Base-by-base conservation (phyloP, 371 early-diverging fungal species). In the Circinella minor region DNA sequence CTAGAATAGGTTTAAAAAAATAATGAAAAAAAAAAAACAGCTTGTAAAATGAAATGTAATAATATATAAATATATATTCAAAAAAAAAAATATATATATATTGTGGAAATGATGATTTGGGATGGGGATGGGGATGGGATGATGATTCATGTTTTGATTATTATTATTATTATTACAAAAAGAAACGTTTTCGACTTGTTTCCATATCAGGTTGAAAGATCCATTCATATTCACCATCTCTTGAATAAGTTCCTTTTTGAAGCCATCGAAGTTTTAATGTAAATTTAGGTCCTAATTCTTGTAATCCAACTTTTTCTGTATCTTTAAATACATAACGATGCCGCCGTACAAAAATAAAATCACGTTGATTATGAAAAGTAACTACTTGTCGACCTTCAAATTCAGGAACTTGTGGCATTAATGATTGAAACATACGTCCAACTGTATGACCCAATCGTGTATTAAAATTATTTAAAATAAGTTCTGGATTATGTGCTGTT, bases 291-390 rank as follows among this genome's bases (percentile, higher is more conserved):
- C 99, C 99, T 27, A 99, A 79, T 80, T 99, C 98, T 77, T 98
- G 97, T 74, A 99, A 74, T 57, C 94, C 94, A 37, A 92, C 95
- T 47, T 91, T 86, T 74, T 99, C 93, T 4, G 94, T 92, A 77
- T 93, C 93, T 68, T 89, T 87, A 80, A 99, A 98, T 62, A 95
- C 91, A 78, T 99, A 57, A 57, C 89, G 91, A 77, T 99, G 99
- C 47, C 99, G 88, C 77, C 99, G 89, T 76, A 99, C 98, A 81
- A 98, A 99, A 68, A 99, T 97, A 75, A 98, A 99, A 81, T 99
- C 99, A 55, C 99, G 95, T 80, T 99, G 98, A 75, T 99, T 99
- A 77, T 99, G 99, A 83, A 99, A 94, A 6, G 99, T 99, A 6
- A 91, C 95, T 11, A 93, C 98, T 76, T 99, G 99, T 61, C 99